phyloP scores from a whole-genome alignment of 202 grass and related monocot genomes.

The Schoenoplectus tabernaemontani region DNA sequence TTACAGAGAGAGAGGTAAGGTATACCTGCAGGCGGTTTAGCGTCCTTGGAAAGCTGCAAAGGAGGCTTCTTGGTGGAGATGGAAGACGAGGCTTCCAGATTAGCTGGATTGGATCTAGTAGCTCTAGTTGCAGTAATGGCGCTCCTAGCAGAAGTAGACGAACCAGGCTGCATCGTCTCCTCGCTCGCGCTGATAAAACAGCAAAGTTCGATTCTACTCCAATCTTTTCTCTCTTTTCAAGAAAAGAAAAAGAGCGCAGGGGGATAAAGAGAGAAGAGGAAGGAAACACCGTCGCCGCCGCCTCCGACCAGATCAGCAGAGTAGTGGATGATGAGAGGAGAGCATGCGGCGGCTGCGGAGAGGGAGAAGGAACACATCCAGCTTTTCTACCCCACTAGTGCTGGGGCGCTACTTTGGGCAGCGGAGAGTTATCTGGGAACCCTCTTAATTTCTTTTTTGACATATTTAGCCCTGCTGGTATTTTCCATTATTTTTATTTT shows the following conservation, averaged over 20 bases:
- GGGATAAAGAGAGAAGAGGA: background rate
- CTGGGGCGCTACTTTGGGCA: too few relatives aligned
- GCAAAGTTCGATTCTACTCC: background rate
- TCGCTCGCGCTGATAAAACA: background rate
- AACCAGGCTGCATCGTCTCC: background rate
- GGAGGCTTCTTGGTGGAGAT: background rate
- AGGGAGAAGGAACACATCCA: conserved; percentile 3
- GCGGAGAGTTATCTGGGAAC: too few relatives aligned
- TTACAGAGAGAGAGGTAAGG: background rate
- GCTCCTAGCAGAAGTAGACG: background rate
- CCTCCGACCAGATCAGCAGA: background rate
- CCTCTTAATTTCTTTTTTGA: too few relatives aligned
- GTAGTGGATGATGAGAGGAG: background rate
- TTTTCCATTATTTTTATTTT: too few relatives aligned
- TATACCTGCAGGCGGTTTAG: conserved; percentile 3
- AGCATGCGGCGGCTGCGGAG: background rate
- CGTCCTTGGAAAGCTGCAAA: background rate
- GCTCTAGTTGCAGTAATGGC: background rate
- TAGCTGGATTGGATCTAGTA: conserved; percentile 11
- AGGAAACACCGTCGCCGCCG: background rate
- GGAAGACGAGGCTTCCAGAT: conserved; percentile 6
- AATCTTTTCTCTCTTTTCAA: background rate
- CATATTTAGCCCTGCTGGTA: too few relatives aligned
- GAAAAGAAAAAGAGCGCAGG: background rate
- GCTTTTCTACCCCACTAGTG: background rate